Conservation (phyloP, 2,329 filamentous ascomycete genomes). For the Cryphonectria naterciae region DNA sequence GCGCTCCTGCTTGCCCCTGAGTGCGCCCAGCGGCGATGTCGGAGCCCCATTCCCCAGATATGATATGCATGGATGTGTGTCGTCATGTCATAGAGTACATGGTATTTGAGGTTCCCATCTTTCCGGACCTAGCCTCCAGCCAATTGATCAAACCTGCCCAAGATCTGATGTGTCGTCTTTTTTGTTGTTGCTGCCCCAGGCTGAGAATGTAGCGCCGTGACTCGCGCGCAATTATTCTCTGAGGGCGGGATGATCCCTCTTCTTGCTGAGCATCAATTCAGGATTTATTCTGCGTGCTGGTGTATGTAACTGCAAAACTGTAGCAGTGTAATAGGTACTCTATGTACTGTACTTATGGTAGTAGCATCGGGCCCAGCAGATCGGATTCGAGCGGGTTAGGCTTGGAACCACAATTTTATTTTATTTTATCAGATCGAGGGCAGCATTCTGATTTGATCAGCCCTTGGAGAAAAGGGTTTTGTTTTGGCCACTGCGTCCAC, state of each 20-base stretch:
- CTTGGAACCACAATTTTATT: conserved; percentile 2
- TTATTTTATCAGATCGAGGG: conserved; percentile 12
- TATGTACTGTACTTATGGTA: not conserved
- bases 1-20: not conserved
- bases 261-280: no score
- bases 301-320: not conserved
- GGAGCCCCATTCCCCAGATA: not conserved
- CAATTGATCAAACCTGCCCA: not conserved
- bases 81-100: not conserved
- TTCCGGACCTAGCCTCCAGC: not conserved
- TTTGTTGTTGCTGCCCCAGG: not conserved
- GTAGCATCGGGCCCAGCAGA: not conserved
- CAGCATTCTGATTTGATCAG: not conserved
- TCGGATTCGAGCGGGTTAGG: not conserved
- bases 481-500: not conserved
- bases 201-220: not conserved
- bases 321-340: not conserved
- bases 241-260: not conserved
- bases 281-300: no score
- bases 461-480: not conserved
- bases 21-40: not conserved
- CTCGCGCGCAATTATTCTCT: not conserved
- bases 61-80: not conserved
- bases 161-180: not conserved
- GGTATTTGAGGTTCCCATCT: not conserved